phyloP scores from a whole-genome alignment of 345 rosid species.

The Adansonia digitata region DNA sequence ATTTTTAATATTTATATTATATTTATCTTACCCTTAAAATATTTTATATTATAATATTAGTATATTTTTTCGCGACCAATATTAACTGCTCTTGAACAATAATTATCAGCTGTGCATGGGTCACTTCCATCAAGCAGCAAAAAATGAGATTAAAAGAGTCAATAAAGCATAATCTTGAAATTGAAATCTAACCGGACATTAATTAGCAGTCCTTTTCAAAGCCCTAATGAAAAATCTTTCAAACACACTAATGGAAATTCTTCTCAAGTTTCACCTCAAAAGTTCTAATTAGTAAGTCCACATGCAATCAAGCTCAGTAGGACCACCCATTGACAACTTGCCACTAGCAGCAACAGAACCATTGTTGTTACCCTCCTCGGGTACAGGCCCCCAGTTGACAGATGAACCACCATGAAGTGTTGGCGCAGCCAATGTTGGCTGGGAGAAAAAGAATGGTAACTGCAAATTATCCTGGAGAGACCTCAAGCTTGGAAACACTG shows the following conservation, averaged over 20 bases:
- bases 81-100: too few relatives aligned
- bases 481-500: conserved; percentile 58
- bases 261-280: too few relatives aligned
- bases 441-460: conserved; percentile 47
- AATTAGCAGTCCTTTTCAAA: background rate
- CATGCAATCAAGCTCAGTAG: conserved; percentile 70
- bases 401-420: conserved; percentile 23
- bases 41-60: too few relatives aligned
- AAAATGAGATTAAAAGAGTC: background rate
- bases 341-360: conserved; percentile 20
- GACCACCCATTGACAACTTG: conserved; percentile 36
- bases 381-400: conserved; percentile 33
- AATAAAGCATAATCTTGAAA: background rate
- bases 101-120: background rate
- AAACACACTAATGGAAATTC: background rate
- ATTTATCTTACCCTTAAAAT: too few relatives aligned
- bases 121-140: background rate
- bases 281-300: conserved; percentile 44
- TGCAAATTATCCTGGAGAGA: conserved; percentile 82
- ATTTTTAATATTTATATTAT: too few relatives aligned
- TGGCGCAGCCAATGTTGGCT: conserved; percentile 21
- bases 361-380: conserved; percentile 19
- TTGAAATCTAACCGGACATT: background rate
- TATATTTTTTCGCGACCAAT: too few relatives aligned
- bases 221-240: background rate